Base-by-base conservation (phyloP, 2,329 filamentous ascomycete genomes). In the Immersiporthe knoxdaviesiana region DNA sequence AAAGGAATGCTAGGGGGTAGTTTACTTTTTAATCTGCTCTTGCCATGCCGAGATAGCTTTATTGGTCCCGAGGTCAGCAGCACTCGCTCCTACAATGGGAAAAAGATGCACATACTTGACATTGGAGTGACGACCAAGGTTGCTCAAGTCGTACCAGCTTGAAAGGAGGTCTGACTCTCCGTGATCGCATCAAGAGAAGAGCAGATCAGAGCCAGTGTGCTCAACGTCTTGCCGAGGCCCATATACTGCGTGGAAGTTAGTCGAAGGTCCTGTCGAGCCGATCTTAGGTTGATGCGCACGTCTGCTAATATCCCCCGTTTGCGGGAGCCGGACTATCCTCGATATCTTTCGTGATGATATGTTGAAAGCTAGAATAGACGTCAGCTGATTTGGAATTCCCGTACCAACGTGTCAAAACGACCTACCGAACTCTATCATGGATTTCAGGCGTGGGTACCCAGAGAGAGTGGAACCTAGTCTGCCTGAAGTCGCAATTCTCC, bases 191-290 rank as follows among this genome's bases (percentile, higher is more conserved):
- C 63, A 16, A 65, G n/a, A 30, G 63, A 65, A 3, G 50, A 41
- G n/a, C 63, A 65, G 52, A 65, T 39, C 2, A 65, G 35, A 18
- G 63, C 63, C 5, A 65, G 27, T 2, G 56, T 30, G 27, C 50
- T 65, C 50, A 65, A n/a, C n/a, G 63, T 65, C 24, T 65, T 65
- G 14, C 63, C 63, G n/a, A 65, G 63, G 11, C 63, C 63, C 63
- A 58, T 65, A 14, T 65, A 35, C 50, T 65, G 50, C n/a, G 24
- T 24, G 11, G 12, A 14, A 52, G 50, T 52, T 27, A 52, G 50
- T 3, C 10, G 7, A 52, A n/a, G 18, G 16, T 18, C 18, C 27
- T 52, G 50, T 12, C n/a, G 11, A 52, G 10, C 11, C 10, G 50
- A 27, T 12, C n/a, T 12, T 12, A 21, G 50, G 27, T 12, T 27